phyloP scores from a whole-genome alignment of 257 asterid genomes.

The Verbena officinalis region DNA sequence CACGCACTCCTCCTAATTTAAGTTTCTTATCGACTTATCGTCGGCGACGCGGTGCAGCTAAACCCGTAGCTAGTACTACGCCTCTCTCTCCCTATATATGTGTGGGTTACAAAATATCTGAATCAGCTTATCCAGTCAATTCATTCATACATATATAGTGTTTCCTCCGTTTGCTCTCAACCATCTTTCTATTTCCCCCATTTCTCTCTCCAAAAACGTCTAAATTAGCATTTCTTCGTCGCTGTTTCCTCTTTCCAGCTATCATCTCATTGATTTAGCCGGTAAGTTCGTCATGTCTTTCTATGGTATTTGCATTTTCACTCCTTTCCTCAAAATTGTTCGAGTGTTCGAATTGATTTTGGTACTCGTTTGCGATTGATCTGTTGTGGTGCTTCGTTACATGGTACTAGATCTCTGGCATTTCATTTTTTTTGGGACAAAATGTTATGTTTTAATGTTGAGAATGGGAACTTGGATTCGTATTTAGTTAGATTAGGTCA shows the following conservation, averaged over 20 bases:
- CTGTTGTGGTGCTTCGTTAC: background rate
- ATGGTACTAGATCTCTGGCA: slow-evolving; percentile 15
- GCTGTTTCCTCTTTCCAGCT: slow-evolving; percentile 6
- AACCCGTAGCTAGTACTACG: background rate
- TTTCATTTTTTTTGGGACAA: background rate
- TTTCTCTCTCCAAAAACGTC: background rate
- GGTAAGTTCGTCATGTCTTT: background rate
- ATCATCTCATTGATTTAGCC: background rate
- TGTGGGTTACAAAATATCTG: background rate
- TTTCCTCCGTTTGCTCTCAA: slow-evolving; percentile 4
- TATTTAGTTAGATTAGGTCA: background rate
- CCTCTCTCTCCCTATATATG: background rate
- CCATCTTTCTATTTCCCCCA: background rate
- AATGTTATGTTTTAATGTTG: background rate
- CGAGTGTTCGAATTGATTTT: background rate
- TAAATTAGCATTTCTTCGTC: background rate
- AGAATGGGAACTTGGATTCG: background rate
- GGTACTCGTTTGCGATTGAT: slow-evolving; percentile 1
- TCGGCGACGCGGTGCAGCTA: background rate
- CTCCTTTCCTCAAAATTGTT: background rate
- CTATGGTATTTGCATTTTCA: background rate
- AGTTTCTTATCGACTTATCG: background rate
- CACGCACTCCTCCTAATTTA: background rate
- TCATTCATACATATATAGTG: background rate
- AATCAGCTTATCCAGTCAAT: background rate